Conservation (phyloP, 257 asterid species). For the Salvia splendens region DNA sequence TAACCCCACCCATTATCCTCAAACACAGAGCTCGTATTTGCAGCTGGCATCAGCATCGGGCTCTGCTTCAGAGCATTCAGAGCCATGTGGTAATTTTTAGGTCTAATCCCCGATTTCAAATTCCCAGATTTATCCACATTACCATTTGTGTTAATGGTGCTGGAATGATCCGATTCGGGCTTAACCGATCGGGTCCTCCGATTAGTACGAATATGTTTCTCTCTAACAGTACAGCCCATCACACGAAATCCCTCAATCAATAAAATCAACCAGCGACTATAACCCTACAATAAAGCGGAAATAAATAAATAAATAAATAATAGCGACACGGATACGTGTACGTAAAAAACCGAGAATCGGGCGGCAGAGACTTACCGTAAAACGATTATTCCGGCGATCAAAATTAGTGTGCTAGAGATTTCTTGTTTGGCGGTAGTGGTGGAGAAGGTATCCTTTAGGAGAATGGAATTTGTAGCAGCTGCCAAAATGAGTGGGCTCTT, state of each 20-base stretch:
- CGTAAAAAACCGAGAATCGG: neutral
- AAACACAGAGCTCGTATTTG: conserved; percentile 36
- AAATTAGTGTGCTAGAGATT: conserved; percentile 25
- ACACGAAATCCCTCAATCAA: conserved; percentile 19
- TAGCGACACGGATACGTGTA: conserved; percentile 24
- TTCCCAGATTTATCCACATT: conserved; percentile 38
- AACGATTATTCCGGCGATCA: conserved; percentile 31
- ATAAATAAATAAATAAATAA: neutral
- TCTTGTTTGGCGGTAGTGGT: conserved; percentile 31
- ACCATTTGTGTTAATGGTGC: conserved; percentile 27
- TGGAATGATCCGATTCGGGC: conserved; percentile 56
- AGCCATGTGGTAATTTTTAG: conserved; percentile 40
- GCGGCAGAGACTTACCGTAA: conserved; percentile 37
- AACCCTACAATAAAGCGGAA: conserved; percentile 32
- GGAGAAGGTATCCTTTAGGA: conserved; percentile 33
- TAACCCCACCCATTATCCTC: conserved; percentile 68
- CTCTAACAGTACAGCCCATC: conserved; percentile 74
- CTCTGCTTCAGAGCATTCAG: conserved; percentile 32
- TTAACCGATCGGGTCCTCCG: conserved; percentile 73
- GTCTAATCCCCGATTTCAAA: conserved; percentile 25
- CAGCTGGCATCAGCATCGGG: conserved; percentile 25
- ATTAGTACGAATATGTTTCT: conserved; percentile 67
- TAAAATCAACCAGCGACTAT: conserved; percentile 22
- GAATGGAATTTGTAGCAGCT: conserved; percentile 36
- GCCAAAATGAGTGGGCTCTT: conserved; percentile 23